phyloP scores from a whole-genome alignment of 352 stramenopile genomes.

The Phytophthora nicotianae region DNA sequence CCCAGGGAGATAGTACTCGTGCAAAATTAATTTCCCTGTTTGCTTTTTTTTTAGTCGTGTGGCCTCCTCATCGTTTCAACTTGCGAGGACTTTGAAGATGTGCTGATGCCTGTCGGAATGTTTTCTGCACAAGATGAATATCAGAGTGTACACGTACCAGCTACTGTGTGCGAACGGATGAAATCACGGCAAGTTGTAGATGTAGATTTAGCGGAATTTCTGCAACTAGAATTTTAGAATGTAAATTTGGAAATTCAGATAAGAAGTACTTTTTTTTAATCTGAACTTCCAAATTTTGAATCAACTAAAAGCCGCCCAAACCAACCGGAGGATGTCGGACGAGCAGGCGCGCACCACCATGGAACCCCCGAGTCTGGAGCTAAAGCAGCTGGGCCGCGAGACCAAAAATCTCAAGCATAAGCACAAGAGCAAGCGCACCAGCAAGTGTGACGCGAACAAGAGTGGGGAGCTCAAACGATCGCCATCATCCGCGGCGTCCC shows the following conservation, averaged over 20 bases:
- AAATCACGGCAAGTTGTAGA: no score
- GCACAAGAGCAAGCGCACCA: slow-evolving; percentile 66
- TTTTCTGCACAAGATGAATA: slow-evolving; percentile 4
- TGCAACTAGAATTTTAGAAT: no score
- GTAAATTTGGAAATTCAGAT: no score
- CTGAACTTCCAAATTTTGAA: no score
- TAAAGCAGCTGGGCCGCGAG: slow-evolving; percentile 61
- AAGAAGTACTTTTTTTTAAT: no score
- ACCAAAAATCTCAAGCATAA: slow-evolving; percentile 86
- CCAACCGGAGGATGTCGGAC: slow-evolving; percentile 29
- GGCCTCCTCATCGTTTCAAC: background rate
- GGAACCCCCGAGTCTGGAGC: slow-evolving; percentile 49
- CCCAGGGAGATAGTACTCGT: slow-evolving; percentile 33
- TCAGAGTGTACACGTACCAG: no score
- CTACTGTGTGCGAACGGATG: no score
- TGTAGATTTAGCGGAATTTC: no score
- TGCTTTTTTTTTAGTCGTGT: slow-evolving; percentile 34
- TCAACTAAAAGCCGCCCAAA: no score
- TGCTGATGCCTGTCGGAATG: slow-evolving; percentile 1
- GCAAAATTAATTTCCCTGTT: slow-evolving; percentile 44
- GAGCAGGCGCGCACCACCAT: slow-evolving; percentile 23
- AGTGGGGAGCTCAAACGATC: slow-evolving; percentile 26
- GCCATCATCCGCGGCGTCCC: slow-evolving; percentile 26
- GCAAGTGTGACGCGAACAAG: slow-evolving; percentile 12
- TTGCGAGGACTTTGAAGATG: slow-evolving; percentile 2